Evolutionary conservation across 2,329 filamentous ascomycete species (phyloP), one percentile per base, ranked within the genome.

Genomic region (Diaporthe capsici): DNA sequence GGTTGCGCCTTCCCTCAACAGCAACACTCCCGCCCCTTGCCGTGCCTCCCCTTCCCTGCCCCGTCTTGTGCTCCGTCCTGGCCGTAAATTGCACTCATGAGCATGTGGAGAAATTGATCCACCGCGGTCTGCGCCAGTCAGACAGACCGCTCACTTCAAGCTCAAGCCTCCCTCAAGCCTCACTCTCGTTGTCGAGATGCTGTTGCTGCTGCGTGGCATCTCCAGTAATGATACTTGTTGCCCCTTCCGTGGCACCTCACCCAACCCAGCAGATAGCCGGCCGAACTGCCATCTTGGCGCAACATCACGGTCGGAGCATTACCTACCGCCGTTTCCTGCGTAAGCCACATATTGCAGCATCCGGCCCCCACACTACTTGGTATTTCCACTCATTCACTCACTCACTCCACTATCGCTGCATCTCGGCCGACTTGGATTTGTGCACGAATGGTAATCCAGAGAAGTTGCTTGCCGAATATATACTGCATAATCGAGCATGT

Each of bases 211-310:
- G 42, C 22, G 42, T 22, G 25, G 42, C 25, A 47, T 31, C 15
- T 12, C 25, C 42, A 31, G 4, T 17, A 5, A 28, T 28, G 22
- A 22, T 8, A n/a, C 7, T 37, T 3, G 10, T 37, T 22, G 28
- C 61, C 61, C 28, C 12, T 15, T 20, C 10, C 61, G 44, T 44
- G n/a, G 22, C 44, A 53, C 47, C 65, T 70, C 22, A 70, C 65
- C 65, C 49, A 70, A 55, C 65, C 65, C 65, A 70, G 65, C 65
- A 37, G 15, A 39, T 15, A 20, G 8, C 15, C 42, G 49, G 34
- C 34, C 65, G 49, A 70, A 70, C 47, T n/a, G 47, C 65, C n/a
- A 70, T 20, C 65, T 70, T 70, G 65, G 65, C 65, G 37, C 65
- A 39, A 42, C 34, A 12, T 39, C 39, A 34, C 65, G 3, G 34